Percentiles rank a stretch among this genome's conserved stretches.
Conservation (phyloP, 108 stramenopile genomes). For the Cylindrotheca fusiformis region DNA sequence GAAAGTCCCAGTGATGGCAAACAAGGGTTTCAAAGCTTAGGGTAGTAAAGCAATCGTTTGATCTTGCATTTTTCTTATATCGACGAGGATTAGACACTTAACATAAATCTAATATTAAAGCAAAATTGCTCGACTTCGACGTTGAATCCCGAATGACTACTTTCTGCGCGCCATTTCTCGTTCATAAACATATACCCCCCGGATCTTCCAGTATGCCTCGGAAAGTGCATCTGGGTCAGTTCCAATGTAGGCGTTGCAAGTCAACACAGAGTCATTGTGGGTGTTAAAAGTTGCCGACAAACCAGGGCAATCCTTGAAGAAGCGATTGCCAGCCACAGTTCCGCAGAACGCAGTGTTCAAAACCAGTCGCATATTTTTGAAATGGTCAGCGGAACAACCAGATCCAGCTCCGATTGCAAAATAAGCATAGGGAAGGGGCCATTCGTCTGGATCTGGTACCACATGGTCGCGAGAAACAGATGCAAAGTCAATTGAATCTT, state of each 20-base stretch:
- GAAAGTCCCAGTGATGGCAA: too few relatives aligned
- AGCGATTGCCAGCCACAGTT: constrained; percentile 80
- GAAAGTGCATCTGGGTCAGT: constrained; percentile 54
- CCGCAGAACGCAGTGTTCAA: constrained; percentile 89
- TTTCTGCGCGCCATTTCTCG: constrained; percentile 37
- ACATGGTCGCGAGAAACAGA: constrained; percentile 14
- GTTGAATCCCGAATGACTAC: too few relatives aligned
- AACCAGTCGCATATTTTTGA: constrained; percentile 76
- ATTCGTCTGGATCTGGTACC: constrained; percentile 55
- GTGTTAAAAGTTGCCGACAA: constrained; percentile 37
- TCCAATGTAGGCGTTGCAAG: constrained; percentile 75
- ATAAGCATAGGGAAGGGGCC: constrained; percentile 83
- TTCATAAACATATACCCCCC: constrained; percentile 83
- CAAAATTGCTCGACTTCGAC: too few relatives aligned
- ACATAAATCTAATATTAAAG: too few relatives aligned
- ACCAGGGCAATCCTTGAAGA: constrained; percentile 67
- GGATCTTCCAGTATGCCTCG: constrained; percentile 83
- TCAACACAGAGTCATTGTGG: constrained; percentile 36
- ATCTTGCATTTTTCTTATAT: too few relatives aligned
- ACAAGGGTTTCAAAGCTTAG: too few relatives aligned
- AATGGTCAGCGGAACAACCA: constrained; percentile 77
- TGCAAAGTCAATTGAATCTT: constrained; percentile 16
- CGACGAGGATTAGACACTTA: too few relatives aligned
- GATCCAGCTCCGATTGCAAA: constrained; percentile 76
- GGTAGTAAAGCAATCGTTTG: too few relatives aligned